phyloP scores from a whole-genome alignment of 2,329 filamentous ascomycete genomes.

The Fusarium drepaniforme region DNA sequence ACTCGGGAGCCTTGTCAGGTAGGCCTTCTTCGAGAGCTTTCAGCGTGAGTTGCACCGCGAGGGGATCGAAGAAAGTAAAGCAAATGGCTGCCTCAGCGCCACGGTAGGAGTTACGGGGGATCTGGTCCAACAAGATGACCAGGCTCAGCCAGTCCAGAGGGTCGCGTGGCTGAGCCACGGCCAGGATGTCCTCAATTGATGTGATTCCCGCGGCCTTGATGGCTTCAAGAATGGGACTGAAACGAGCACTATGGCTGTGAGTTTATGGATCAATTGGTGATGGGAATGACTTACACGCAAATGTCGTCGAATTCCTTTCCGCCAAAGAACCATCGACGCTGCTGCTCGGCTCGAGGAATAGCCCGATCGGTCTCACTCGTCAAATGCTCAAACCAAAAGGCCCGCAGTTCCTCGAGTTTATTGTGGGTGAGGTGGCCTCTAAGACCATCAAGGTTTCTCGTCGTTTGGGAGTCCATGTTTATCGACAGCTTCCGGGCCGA shows the following conservation, averaged over 20 bases:
- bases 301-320: conserved; percentile 50
- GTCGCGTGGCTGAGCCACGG: conserved; percentile 38
- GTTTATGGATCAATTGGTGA: background rate
- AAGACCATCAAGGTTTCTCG: conserved; percentile 14
- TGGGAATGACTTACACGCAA: conserved; percentile 47
- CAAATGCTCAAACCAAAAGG: conserved; percentile 56
- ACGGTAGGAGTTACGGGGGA: conserved; percentile 72
- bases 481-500: background rate
- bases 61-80: conserved; percentile 68
- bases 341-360: conserved; percentile 41
- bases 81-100: conserved; percentile 56
- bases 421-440: conserved; percentile 42
- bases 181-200: conserved; percentile 47
- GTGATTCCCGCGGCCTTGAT: conserved; percentile 43
- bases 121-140: conserved; percentile 71
- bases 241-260: conserved; percentile 42
- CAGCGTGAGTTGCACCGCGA: conserved; percentile 60
- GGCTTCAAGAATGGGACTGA: conserved; percentile 50
- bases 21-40: conserved; percentile 51
- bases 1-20: conserved; percentile 40
- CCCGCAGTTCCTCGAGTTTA: conserved; percentile 46
- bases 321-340: conserved; percentile 51
- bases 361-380: conserved; percentile 41
- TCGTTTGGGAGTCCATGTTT: conserved; percentile 9
- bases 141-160: conserved; percentile 60